phyloP scores from a whole-genome alignment of 2,329 filamentous ascomycete genomes.

The Fusarium devonianum region DNA sequence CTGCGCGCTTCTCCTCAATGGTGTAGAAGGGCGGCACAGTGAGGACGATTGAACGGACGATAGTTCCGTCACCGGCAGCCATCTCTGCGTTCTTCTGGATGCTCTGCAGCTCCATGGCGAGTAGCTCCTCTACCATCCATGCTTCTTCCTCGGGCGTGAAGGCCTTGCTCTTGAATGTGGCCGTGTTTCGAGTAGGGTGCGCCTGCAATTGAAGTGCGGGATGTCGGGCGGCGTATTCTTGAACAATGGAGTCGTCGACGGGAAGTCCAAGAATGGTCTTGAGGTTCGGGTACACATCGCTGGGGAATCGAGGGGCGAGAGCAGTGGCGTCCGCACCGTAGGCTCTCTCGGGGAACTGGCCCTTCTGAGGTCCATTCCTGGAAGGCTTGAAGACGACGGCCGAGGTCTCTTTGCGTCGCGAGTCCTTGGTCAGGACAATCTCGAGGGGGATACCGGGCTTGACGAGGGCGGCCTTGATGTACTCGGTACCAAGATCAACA shows the following conservation, averaged over 20 bases:
- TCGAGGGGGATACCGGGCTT: conserved; percentile 97
- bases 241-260: conserved; percentile 65
- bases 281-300: conserved; percentile 93
- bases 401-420: conserved; percentile 91
- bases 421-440: conserved; percentile 97
- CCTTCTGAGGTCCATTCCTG: conserved; percentile 67
- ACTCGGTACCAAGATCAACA: conserved; percentile 93
- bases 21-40: conserved; percentile 93
- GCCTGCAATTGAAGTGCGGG: conserved; percentile 76
- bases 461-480: conserved; percentile 94
- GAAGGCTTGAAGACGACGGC: conserved; percentile 93
- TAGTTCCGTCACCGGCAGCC: conserved; percentile 76
- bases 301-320: conserved; percentile 84
- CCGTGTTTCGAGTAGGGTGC: conserved; percentile 69
- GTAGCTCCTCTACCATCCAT: conserved; percentile 86
- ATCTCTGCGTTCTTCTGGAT: conserved; percentile 87
- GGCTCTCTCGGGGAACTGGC: conserved; percentile 81
- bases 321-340: conserved; percentile 94
- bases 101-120: conserved; percentile 96
- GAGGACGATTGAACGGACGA: conserved; percentile 82
- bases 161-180: conserved; percentile 80
- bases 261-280: conserved; percentile 86
- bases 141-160: conserved; percentile 68
- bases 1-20: conserved; percentile 84
- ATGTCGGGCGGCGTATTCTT: conserved; percentile 77